Percentiles rank a stretch among this genome's conserved stretches.
These are phyloP conservation scores for Rubia tinctorum DNA, from an alignment of 305 asterid species.

Conservation along the genomic window DNA sequence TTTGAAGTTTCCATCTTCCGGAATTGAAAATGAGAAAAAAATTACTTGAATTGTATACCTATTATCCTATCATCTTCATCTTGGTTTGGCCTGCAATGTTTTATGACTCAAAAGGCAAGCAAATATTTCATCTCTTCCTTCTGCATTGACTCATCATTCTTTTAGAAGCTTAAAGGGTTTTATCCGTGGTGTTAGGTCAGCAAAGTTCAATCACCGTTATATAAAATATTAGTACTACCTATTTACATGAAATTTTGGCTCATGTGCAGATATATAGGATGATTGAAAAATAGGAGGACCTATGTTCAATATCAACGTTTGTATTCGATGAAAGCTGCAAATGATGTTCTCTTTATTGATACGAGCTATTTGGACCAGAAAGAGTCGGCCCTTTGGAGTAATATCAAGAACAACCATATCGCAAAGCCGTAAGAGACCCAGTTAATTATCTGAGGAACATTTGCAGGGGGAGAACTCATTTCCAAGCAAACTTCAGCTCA, in stretches of 20 bases:
- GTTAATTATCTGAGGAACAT: background rate
- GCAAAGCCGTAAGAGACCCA: constrained; percentile 5
- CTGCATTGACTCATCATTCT: too few relatives aligned
- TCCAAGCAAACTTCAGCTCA: background rate
- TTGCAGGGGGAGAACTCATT: background rate
- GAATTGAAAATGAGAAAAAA: too few relatives aligned
- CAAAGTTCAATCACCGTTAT: too few relatives aligned
- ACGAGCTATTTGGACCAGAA: background rate
- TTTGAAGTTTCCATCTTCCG: too few relatives aligned
- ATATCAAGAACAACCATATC: constrained; percentile 1
- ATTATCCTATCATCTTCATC: too few relatives aligned
- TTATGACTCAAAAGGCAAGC: too few relatives aligned
- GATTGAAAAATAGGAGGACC: background rate
- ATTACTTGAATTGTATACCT: too few relatives aligned
- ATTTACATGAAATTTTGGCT: background rate
- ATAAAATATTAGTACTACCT: background rate
- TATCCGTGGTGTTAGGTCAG: background rate
- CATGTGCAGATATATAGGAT: constrained; percentile 1
- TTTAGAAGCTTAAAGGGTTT: background rate
- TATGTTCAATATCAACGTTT: background rate
- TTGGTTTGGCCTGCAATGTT: too few relatives aligned
- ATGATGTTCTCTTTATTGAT: background rate
- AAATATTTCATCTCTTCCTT: too few relatives aligned
- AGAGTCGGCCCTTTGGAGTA: constrained; percentile 3
- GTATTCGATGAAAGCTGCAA: background rate